Conservation (phyloP, 108 stramenopile genomes). For the Schizochytrium sp. region DNA sequence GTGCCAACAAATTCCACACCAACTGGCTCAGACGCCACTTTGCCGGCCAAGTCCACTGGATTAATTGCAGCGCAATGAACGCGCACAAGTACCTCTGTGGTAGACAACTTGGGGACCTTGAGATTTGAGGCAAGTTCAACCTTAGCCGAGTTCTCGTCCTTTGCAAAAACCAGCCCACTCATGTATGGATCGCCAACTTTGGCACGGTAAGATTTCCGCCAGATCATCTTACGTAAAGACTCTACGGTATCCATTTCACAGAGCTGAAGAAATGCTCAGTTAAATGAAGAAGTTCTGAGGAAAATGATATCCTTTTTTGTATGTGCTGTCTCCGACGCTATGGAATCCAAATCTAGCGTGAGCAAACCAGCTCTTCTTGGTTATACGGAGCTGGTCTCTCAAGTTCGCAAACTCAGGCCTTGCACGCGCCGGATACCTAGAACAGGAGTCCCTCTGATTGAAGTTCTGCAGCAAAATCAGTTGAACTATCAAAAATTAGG, state of each 20-base stretch:
- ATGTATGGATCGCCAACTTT: constrained; percentile 3
- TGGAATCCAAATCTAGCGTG: too few relatives aligned
- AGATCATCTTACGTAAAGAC: constrained; percentile 19
- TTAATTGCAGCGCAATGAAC: constrained; percentile 50
- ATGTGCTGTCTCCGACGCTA: too few relatives aligned
- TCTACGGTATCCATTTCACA: constrained; percentile 12
- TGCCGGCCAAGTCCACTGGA: not conserved
- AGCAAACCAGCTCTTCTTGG: too few relatives aligned
- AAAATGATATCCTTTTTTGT: too few relatives aligned
- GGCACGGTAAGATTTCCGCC: constrained; percentile 48
- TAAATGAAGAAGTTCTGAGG: too few relatives aligned
- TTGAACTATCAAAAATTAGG: too few relatives aligned
- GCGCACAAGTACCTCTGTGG: constrained; percentile 35
- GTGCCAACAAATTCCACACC: constrained; percentile 47
- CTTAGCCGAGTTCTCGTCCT: constrained; percentile 26
- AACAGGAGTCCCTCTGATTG: too few relatives aligned
- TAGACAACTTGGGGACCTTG: constrained; percentile 28
- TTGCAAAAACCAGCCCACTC: constrained; percentile 2
- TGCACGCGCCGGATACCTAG: too few relatives aligned
- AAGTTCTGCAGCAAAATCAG: too few relatives aligned
- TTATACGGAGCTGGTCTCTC: too few relatives aligned
- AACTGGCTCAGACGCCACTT: constrained; percentile 13
- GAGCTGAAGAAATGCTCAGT: too few relatives aligned
- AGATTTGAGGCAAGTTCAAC: not conserved
- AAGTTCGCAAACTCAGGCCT: too few relatives aligned